A percentile compares a stretch with the other conserved stretches of the same genome.
Evolutionary conservation across 441 rosid genomes (phyloP).

Genomic region (Populus trichocarpa): DNA sequence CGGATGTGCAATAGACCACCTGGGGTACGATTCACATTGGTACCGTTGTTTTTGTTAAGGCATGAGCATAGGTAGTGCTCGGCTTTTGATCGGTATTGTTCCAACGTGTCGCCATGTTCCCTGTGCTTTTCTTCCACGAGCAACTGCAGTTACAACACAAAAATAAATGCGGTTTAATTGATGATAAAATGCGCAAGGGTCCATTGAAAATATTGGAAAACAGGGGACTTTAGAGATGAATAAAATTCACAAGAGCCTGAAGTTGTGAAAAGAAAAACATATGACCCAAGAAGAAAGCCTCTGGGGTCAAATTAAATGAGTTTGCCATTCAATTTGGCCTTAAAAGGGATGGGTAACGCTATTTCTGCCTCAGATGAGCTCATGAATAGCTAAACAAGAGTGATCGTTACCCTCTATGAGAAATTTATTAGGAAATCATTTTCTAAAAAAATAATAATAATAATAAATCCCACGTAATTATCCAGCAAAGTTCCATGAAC

Average conservation of each 20-base stretch:
- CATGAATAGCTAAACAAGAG: neutral
- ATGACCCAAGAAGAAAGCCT: too few species aligned
- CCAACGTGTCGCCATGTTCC: constrained; percentile 36
- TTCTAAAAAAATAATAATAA: neutral
- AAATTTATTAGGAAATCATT: too few species aligned
- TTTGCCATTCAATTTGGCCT: too few species aligned
- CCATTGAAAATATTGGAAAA: neutral
- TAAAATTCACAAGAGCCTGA: neutral
- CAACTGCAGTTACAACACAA: constrained; percentile 35
- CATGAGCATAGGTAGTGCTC: constrained; percentile 82
- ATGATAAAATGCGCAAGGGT: neutral
- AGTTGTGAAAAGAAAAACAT: neutral
- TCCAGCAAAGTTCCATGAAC: too few species aligned
- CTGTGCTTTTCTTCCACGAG: constrained; percentile 49
- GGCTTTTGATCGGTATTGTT: constrained; percentile 69
- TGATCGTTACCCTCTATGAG: too few species aligned
- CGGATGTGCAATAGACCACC: constrained; percentile 78
- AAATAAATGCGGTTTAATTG: too few species aligned
- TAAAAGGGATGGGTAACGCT: too few species aligned
- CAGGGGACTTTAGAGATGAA: neutral
- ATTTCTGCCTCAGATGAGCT: neutral
- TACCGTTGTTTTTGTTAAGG: constrained; percentile 57
- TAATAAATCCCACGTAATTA: neutral
- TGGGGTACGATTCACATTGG: constrained; percentile 63
- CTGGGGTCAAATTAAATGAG: too few species aligned